phyloP scores from a whole-genome alignment of 768 basidiomycete genomes.

The Calocybe gangraenosa region DNA sequence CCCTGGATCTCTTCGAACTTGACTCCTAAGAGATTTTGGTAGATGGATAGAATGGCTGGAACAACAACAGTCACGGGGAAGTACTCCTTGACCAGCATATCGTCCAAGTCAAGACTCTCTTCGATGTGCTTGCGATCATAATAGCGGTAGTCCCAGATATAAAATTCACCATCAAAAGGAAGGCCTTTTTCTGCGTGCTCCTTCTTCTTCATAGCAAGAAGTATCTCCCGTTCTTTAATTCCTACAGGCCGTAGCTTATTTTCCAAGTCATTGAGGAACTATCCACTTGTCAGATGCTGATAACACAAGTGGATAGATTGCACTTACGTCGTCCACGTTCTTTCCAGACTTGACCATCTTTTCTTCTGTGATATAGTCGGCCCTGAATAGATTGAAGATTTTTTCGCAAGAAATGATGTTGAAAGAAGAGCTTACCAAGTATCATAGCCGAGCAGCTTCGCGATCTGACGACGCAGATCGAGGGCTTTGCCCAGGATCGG shows the following conservation, averaged over 20 bases:
- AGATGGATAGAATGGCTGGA: conserved; percentile 77
- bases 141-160: conserved; percentile 83
- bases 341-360: conserved; percentile 80
- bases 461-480: conserved; percentile 65
- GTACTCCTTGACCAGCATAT: conserved; percentile 80
- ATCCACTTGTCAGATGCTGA: conserved; percentile 3
- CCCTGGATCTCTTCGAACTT: conserved; percentile 62
- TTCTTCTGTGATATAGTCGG: conserved; percentile 78
- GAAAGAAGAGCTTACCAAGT: conserved; percentile 44
- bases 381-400: conserved; percentile 31
- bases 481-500: conserved; percentile 66
- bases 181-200: conserved; percentile 59
- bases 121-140: conserved; percentile 68
- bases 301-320: not conserved
- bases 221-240: conserved; percentile 56
- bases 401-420: not conserved
- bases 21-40: conserved; percentile 78
- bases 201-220: conserved; percentile 72
- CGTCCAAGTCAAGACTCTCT: conserved; percentile 64
- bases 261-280: conserved; percentile 81
- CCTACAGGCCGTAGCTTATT: conserved; percentile 71
- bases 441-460: conserved; percentile 62
- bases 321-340: conserved; percentile 49
- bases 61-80: conserved; percentile 86
- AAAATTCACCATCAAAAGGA: conserved; percentile 69